Evolutionary conservation across 2,329 filamentous ascomycete species (phyloP), one percentile per base, ranked within the genome.

Genomic region (Phialophora tarda): DNA sequence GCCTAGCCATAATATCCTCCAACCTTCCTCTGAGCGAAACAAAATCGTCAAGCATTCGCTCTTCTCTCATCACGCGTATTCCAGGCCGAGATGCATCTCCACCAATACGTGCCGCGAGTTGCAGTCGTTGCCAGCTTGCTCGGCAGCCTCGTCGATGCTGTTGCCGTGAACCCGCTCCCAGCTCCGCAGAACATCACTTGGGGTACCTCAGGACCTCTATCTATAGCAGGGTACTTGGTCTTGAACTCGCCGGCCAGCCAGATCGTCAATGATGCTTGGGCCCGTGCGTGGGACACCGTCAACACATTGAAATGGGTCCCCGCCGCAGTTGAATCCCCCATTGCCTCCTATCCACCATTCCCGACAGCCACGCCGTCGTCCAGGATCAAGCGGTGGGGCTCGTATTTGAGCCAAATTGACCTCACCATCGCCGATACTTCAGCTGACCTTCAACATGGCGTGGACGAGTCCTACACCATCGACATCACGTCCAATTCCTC

Each of bases 401-500:
- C 72, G 17, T 71, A 68, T 28, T 74, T 86, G n/a, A 78, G 70
- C 4, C 75, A 75, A 12, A 76, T 87, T 44, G 77, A 82, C 28
- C 75, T 87, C 53, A 74, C 80, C 6, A 75, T 87, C 28, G 69
- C 77, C 6, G 77, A 87, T 70, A 73, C 73, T 50, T 68, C 78
- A 12, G 83, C 82, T 3, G 78, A 83, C 65, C 76, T 87, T 32
- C 80, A 85, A 72, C 84, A 86, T 69, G 84, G 83, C 3, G 84
- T 86, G 24, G 82, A 86, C 64, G 84, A 86, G 71, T 85, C 83
- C n/a, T 86, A 86, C 73, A 83, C 80, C 0, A 70, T 86, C 23
- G 76, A 80, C 21, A 78, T 85, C 44, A 69, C 73, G 0, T 69
- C 76, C 5, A 73, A 73, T 23, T 82, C 82, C 2, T 73, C 75